phyloP scores from a whole-genome alignment of 345 rosid species.

The Cardamine resedifolia region DNA sequence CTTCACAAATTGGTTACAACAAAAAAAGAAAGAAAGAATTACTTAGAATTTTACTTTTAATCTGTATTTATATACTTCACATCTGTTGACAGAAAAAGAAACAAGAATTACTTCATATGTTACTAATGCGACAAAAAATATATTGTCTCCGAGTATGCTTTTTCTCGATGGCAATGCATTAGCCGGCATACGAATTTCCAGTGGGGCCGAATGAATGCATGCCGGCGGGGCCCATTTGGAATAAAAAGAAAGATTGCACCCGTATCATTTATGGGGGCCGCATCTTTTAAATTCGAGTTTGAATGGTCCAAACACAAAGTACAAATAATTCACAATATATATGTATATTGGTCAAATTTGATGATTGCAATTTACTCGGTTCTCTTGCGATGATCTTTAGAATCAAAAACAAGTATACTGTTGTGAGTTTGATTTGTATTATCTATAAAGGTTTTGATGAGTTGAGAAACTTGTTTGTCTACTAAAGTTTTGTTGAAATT shows the following conservation, averaged over 20 bases:
- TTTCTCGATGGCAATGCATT: constrained; percentile 10
- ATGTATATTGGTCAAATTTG: not conserved
- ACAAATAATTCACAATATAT: not conserved
- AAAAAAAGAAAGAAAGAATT: not conserved
- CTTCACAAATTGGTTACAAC: not conserved
- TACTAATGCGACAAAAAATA: constrained; percentile 7
- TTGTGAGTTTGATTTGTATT: not conserved
- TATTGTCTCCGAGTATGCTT: not conserved
- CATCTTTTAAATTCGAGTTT: constrained; percentile 20
- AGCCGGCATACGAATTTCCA: constrained; percentile 32
- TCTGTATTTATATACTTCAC: no score
- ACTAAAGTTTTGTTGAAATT: not conserved
- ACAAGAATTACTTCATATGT: not conserved
- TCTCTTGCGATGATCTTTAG: not conserved
- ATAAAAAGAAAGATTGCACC: constrained; percentile 30
- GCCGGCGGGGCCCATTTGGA: constrained; percentile 27
- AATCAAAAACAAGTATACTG: not conserved
- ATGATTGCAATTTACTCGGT: not conserved
- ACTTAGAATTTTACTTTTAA: not conserved
- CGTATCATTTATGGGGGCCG: constrained; percentile 18
- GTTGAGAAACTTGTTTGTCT: not conserved
- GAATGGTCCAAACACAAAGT: constrained; percentile 24
- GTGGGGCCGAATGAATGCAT: constrained; percentile 35
- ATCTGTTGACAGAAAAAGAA: not conserved
- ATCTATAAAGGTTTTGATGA: not conserved